Percentiles rank a stretch among this genome's conserved stretches.
These are phyloP conservation scores for Plasmodium gaboni DNA, from an alignment of 169 alveolate genomes.

Conservation along the genomic window DNA sequence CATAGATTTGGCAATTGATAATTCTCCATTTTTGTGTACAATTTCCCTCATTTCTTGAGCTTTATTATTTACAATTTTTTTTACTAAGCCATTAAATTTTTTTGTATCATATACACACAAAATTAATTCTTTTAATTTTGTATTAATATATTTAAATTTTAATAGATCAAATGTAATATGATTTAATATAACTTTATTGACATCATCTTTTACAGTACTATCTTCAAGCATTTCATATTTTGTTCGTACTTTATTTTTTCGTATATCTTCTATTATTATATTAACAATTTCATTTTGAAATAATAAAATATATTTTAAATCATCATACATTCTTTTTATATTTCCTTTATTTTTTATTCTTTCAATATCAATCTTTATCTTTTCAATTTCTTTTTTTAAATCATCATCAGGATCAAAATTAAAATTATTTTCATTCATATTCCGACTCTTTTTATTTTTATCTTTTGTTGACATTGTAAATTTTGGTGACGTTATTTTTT, in stretches of 20 bases:
- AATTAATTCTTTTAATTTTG: constrained; percentile 63
- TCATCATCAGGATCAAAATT: constrained; percentile 68
- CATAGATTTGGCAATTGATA: constrained; percentile 66
- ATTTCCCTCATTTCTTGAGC: constrained; percentile 48
- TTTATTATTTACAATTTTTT: constrained; percentile 40
- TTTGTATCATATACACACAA: constrained; percentile 73
- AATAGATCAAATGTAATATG: constrained; percentile 64
- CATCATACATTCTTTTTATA: constrained; percentile 61
- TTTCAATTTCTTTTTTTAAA: constrained; percentile 63
- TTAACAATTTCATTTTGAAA: constrained; percentile 69
- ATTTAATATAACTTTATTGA: constrained; percentile 51
- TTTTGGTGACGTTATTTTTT: not conserved
- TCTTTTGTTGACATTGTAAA: not conserved
- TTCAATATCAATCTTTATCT: constrained; percentile 63
- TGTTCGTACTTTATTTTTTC: constrained; percentile 65
- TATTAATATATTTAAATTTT: constrained; percentile 66
- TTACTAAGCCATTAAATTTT: constrained; percentile 57
- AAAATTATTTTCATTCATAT: constrained; percentile 14
- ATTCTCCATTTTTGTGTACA: constrained; percentile 50
- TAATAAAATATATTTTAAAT: constrained; percentile 67
- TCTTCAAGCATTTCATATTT: constrained; percentile 53
- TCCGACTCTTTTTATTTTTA: not conserved
- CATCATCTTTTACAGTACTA: constrained; percentile 57
- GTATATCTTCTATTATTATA: constrained; percentile 47
- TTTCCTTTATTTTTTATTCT: constrained; percentile 64